Evolutionary conservation across 805 yeast species (phyloP).

Genomic region (Teunomyces aglyptinius): DNA sequence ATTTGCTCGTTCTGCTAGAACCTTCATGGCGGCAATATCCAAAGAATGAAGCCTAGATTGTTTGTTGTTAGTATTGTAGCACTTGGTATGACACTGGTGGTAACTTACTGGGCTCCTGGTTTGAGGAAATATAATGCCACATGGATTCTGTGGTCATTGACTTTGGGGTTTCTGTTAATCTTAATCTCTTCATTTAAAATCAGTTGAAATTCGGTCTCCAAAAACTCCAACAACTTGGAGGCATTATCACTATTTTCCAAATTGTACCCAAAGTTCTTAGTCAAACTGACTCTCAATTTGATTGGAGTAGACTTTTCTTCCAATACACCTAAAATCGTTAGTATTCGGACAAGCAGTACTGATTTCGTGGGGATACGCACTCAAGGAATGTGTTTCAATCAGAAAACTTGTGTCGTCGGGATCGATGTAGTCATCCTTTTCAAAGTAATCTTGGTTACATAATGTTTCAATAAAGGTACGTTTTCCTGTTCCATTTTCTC

Average conservation of each 20-base stretch:
- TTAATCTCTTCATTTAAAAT: conserved; percentile 13
- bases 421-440: conserved; percentile 5
- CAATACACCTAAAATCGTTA: conserved; percentile 6
- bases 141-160: conserved; percentile 22
- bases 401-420: conserved; percentile 1
- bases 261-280: conserved; percentile 25
- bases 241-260: conserved; percentile 18
- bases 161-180: conserved; percentile 11
- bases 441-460: conserved; percentile 21
- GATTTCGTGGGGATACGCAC: conserved; percentile 4
- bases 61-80: neutral
- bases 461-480: conserved; percentile 79
- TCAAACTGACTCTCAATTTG: conserved; percentile 18
- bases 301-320: conserved; percentile 11
- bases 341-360: neutral
- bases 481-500: conserved; percentile 55
- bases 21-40: conserved; percentile 73
- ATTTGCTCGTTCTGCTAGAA: conserved; percentile 68
- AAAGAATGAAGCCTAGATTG: conserved; percentile 46
- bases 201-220: conserved; percentile 8
- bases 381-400: conserved; percentile 12
- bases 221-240: conserved; percentile 5
- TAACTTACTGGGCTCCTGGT: conserved; percentile 1
- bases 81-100: neutral
- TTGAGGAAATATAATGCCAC: conserved; percentile 23